These are phyloP conservation scores for Acer saccharum DNA, from an alignment of 345 rosid species.

Conservation along the genomic window DNA sequence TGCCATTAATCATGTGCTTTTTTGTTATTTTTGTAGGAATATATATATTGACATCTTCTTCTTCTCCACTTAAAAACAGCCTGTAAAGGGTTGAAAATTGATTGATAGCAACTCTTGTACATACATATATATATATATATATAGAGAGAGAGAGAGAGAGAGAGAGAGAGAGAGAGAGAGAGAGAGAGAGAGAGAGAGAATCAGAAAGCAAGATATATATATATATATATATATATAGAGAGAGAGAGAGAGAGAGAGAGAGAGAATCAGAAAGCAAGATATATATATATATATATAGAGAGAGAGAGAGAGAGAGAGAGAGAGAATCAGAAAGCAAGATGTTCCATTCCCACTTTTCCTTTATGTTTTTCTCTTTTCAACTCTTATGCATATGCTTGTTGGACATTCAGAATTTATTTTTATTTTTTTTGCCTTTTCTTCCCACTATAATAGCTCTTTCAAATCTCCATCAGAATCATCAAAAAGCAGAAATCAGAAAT, in stretches of 20 bases:
- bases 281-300: neutral
- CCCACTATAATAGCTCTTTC: neutral
- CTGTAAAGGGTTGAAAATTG: constrained; percentile 17
- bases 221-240: neutral
- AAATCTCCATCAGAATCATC: neutral
- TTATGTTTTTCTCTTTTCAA: neutral
- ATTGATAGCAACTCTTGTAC: neutral
- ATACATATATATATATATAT: too few species aligned
- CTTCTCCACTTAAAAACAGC: constrained; percentile 8
- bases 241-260: neutral
- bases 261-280: too few species aligned
- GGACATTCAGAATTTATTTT: neutral
- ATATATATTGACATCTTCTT: neutral
- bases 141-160: neutral
- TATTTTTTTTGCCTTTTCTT: neutral
- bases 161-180: neutral
- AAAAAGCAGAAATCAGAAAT: neutral
- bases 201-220: too few species aligned
- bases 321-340: neutral
- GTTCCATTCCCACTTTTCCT: neutral
- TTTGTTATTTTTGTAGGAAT: neutral
- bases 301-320: neutral
- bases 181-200: neutral
- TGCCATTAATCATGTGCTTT: neutral
- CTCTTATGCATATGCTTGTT: neutral